Base-by-base conservation (phyloP, 192 early-diverging fungal genomes). In the Backusella liffmaniae region DNA sequence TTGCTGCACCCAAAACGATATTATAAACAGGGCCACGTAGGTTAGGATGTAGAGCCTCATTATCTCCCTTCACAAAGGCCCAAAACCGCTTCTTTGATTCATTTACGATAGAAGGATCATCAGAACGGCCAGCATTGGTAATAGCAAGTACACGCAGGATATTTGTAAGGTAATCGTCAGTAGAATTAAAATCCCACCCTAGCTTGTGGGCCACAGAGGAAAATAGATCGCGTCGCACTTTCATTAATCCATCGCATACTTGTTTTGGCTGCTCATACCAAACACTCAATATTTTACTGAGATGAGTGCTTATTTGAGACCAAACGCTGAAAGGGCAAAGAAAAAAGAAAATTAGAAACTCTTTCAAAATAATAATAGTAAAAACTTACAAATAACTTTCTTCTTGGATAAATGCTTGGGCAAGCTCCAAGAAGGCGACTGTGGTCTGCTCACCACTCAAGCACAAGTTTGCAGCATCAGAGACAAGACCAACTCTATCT, bases 401-500 rank as follows among this genome's bases (percentile, higher is more conserved):
- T 81, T 98, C 97, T 53, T 87, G 84, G 46, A 87, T 83, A 76
- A 93, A 94, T 15, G 90, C 86, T 16, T 87, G 86, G 32, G 96
- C 83, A 26, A 99, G 79, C 16, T 88, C 90, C 81, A 99, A 82
- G 21, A 93, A 87, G 5, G 85, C 88, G 66, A 86, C 85, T n/a
- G 96, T 97, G 59, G 86, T 88, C 51, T 86, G 88, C 30, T 94
- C 86, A 4, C 97, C 98, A 81, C 94, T 92, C 42, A 84, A 77
- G 18, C 91, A 91, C 65, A 98, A 79, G 9, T 93, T 89, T 26
- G 91, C 93, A 21, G 92, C 84, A 86, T 99, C 98, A 36, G 90
- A 86, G 71, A 99, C 69, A 6, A 98, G 79, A 71, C 94, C 95
- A 37, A 96, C 85, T 46, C 92, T 90, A 82, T 99, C 98, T 65